These are phyloP conservation scores for Podospora bellae-mahoneyi DNA, from an alignment of 495 filamentous ascomycete species.

Conservation along the genomic window DNA sequence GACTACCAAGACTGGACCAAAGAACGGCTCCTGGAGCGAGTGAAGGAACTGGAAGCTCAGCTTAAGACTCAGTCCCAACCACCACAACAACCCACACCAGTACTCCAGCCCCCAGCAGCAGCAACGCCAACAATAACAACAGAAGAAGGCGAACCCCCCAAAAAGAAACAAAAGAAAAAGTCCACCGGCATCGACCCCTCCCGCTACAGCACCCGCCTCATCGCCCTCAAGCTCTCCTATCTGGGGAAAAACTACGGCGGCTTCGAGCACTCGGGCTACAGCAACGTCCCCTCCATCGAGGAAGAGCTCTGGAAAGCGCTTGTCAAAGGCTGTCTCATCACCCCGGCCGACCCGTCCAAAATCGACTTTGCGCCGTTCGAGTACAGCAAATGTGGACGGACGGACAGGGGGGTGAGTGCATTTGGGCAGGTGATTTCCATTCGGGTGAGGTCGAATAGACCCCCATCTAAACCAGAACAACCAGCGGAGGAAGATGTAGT, in stretches of 20 bases:
- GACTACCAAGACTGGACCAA: constrained; percentile 58
- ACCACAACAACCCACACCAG: constrained; percentile 5
- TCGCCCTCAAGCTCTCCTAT: constrained; percentile 93
- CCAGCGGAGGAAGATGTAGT: constrained; percentile 18
- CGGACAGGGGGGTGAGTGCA: constrained; percentile 88
- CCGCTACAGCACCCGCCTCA: constrained; percentile 75
- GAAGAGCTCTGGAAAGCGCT: constrained; percentile 89
- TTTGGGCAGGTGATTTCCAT: constrained; percentile 93
- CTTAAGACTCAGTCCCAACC: constrained; percentile 29
- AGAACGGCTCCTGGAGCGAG: constrained; percentile 60
- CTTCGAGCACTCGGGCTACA: constrained; percentile 73
- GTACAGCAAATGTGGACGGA: constrained; percentile 92
- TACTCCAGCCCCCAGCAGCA: constrained; percentile 8
- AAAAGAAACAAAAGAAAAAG: constrained; percentile 33
- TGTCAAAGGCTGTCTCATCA: constrained; percentile 72
- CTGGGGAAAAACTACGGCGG: constrained; percentile 87
- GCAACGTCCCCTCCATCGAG: constrained; percentile 73
- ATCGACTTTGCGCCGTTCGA: constrained; percentile 74
- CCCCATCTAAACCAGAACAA: constrained; percentile 34
- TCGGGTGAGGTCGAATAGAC: constrained; percentile 72
- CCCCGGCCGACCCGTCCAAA: constrained; percentile 55
- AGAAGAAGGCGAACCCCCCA: constrained; percentile 32
- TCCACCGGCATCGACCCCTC: constrained; percentile 59
- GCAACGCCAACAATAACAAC: constrained; percentile 10
- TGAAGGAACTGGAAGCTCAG: constrained; percentile 62